A percentile compares a stretch with the other conserved stretches of the same genome.
phyloP scores from a whole-genome alignment of 2,329 filamentous ascomycete species.

The Trichoderma gracile region DNA sequence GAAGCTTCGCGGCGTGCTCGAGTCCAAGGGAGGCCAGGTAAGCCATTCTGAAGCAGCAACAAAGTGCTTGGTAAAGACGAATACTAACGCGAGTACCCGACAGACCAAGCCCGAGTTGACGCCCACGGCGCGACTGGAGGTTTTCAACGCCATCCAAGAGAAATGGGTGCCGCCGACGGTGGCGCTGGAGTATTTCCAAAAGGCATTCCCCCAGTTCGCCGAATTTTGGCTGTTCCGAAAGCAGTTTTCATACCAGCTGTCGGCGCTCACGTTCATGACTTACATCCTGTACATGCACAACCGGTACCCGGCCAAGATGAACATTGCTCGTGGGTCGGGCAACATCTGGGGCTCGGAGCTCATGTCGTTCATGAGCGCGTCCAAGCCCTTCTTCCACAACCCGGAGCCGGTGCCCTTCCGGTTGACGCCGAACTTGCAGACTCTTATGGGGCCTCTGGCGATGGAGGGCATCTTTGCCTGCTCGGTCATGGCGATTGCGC shows the following conservation, averaged over 20 bases:
- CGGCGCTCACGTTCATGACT: conserved; percentile 95
- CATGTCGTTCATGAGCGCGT: conserved; percentile 82
- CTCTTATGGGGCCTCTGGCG: conserved; percentile 90
- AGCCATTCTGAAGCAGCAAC: conserved; percentile 35
- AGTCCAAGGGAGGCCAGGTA: conserved; percentile 61
- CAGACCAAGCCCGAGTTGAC: conserved; percentile 70
- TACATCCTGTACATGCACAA: conserved; percentile 98
- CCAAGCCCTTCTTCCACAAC: conserved; percentile 90
- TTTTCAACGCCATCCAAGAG: conserved; percentile 92
- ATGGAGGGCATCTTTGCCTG: conserved; percentile 97
- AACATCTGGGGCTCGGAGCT: conserved; percentile 97
- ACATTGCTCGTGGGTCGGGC: conserved; percentile 81
- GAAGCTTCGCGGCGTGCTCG: conserved; percentile 76
- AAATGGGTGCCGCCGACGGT: conserved; percentile 85
- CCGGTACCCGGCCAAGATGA: conserved; percentile 93
- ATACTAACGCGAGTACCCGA: conserved; percentile 27
- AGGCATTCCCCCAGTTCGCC: conserved; percentile 81
- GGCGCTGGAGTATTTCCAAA: conserved; percentile 85
- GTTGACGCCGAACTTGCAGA: conserved; percentile 93
- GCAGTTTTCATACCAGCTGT: conserved; percentile 94
- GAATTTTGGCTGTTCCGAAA: conserved; percentile 99
- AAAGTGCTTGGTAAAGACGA: not conserved
- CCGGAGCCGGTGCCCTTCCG: conserved; percentile 96
- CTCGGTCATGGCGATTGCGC: conserved; percentile 92
- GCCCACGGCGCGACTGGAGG: conserved; percentile 76